These are phyloP conservation scores for Sporothrix sp. DNA, from an alignment of 2,329 filamentous ascomycete species.

Conservation along the genomic window DNA sequence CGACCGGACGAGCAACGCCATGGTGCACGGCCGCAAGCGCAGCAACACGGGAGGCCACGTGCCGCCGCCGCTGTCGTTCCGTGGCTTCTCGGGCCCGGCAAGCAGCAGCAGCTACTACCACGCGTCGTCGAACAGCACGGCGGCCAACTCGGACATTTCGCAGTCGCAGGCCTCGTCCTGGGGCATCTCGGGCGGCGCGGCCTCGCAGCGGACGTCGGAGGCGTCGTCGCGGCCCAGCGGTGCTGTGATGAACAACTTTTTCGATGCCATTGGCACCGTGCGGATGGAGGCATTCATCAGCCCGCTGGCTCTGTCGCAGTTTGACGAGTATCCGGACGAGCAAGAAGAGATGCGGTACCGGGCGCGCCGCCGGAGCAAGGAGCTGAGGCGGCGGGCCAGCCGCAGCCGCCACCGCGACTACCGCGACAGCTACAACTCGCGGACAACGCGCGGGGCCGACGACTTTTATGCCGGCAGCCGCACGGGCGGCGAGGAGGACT, in stretches of 20 bases:
- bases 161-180: constrained; percentile 39
- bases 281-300: constrained; percentile 96
- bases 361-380: constrained; percentile 45
- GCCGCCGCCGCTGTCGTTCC: constrained; percentile 61
- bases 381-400: constrained; percentile 41
- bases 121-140: constrained; percentile 45
- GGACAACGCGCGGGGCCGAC: constrained; percentile 36
- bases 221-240: constrained; percentile 39
- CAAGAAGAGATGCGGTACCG: constrained; percentile 40
- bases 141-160: constrained; percentile 47
- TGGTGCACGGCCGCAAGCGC: constrained; percentile 67
- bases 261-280: constrained; percentile 81
- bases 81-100: constrained; percentile 59
- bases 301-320: constrained; percentile 38
- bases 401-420: constrained; percentile 44
- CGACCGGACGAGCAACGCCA: constrained; percentile 32
- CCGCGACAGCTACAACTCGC: constrained; percentile 41
- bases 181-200: constrained; percentile 16
- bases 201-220: constrained; percentile 45
- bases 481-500: constrained; percentile 45
- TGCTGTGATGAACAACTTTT: constrained; percentile 49
- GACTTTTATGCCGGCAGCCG: constrained; percentile 39
- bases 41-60: constrained; percentile 78
- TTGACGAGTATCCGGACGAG: constrained; percentile 39
- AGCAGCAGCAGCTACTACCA: constrained; percentile 34